Conservation (phyloP, 208 protist species). For the Leishmania gerbilli region DNA sequence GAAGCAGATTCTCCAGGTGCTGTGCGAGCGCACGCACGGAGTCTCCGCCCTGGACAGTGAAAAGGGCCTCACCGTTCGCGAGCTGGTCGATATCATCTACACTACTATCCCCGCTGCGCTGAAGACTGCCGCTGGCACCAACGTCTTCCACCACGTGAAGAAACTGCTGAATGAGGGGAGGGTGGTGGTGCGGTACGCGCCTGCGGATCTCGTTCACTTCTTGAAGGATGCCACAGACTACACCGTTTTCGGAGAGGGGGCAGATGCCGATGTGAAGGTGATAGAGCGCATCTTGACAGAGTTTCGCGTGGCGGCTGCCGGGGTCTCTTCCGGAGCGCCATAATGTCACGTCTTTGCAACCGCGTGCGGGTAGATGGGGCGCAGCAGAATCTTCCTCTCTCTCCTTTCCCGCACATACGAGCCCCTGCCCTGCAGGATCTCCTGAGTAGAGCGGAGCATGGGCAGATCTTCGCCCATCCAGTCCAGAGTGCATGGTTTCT, state of each 20-base stretch:
- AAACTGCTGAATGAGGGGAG: constrained; percentile 49
- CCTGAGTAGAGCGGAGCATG: background rate
- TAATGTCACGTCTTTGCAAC: background rate
- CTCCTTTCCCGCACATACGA: background rate
- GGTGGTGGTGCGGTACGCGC: constrained; percentile 31
- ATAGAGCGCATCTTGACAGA: constrained; percentile 40
- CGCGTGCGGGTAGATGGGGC: background rate
- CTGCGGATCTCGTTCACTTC: constrained; percentile 21
- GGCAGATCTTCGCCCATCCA: background rate
- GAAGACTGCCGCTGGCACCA: constrained; percentile 47
- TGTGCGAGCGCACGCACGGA: constrained; percentile 19
- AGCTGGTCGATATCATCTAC: constrained; percentile 57
- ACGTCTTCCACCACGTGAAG: constrained; percentile 71
- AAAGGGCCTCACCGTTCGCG: constrained; percentile 28
- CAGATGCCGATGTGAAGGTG: constrained; percentile 22
- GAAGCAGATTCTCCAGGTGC: constrained; percentile 50
- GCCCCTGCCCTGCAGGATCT: background rate
- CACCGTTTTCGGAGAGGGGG: constrained; percentile 41
- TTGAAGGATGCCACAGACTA: constrained; percentile 54
- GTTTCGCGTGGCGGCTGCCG: constrained; percentile 29
- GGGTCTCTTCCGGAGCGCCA: background rate
- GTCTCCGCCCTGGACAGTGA: background rate
- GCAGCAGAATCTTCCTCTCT: background rate
- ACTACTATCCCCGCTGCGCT: constrained; percentile 38
- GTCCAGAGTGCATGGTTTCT: background rate